Evolutionary conservation across 306 rosid species (phyloP), one percentile per base, ranked within the genome.

Genomic region (Oemleria cerasiformis): DNA sequence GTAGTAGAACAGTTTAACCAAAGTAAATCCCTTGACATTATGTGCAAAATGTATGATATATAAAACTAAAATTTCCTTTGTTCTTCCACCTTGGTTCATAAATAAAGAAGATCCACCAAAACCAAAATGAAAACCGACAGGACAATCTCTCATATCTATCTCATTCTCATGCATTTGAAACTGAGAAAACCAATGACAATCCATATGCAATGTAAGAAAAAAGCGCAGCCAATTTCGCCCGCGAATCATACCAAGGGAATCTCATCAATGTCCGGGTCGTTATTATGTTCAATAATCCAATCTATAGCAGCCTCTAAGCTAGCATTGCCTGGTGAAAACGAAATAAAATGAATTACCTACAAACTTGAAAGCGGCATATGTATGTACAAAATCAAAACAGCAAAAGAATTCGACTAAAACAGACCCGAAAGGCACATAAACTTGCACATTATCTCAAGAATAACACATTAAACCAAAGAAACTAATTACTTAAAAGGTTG

Each of bases 231-330:
- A 40, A 55, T 20, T 5, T 48, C 49, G 14, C 43, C 5, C 47
- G 21, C 2, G 77, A 75, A 76, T 63, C 72, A 72, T 85, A 92
- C 97, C 90, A 68, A 57, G 43, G 96, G 92, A 73, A 84, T 79
- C 82, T 88, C 84, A 82, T 86, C 89, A 66, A 92, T 86, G 36
- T 86, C 82, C 3, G 79, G 71, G 76, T 90, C 98, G 67, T 82
- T 88, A 73, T 83, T 92, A 67, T 92, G 98, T 68, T 86, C 87
- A 69, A 90, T 0, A 3, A 88, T 84, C 98, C 98, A 92, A 67
- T 78, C 74, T 77, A 92, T 70, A 49, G 95, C 87, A 44, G 77
- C 91, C 75, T 75, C 95, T 75, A 81, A 23, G 85, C 76, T 79
- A 53, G 64, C 68, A 79, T 90, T 92, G 1, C 91, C 98, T 92